phyloP scores from a whole-genome alignment of 1,139 yeast species.

The Nakaseomyces sp. region DNA sequence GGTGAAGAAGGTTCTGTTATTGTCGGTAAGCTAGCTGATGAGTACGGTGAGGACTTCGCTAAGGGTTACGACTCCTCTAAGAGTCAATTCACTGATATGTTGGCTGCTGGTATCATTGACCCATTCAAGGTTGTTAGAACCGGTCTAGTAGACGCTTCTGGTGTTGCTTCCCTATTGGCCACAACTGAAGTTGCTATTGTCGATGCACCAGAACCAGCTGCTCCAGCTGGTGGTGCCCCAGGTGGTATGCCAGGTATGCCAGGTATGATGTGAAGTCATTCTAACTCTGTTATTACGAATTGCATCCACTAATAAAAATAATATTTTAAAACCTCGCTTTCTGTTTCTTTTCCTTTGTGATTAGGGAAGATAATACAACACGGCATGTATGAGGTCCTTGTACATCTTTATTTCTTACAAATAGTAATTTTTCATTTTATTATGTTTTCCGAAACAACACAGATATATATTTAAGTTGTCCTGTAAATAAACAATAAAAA shows the following conservation, averaged over 20 bases:
- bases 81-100: constrained; percentile 94
- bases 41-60: constrained; percentile 79
- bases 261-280: constrained; percentile 23
- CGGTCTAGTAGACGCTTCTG: constrained; percentile 94
- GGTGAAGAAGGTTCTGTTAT: constrained; percentile 98
- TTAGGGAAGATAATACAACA: neutral
- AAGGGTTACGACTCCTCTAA: constrained; percentile 90
- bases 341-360: neutral
- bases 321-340: neutral
- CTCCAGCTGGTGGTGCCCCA: constrained; percentile 51
- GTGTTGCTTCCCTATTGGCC: constrained; percentile 96
- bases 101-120: constrained; percentile 95
- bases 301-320: neutral
- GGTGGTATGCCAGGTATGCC: constrained; percentile 56
- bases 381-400: neutral
- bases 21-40: constrained; percentile 84
- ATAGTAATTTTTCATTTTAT: constrained; percentile 1
- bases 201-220: constrained; percentile 89
- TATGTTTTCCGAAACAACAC: neutral
- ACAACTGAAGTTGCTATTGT: constrained; percentile 99
- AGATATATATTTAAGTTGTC: constrained; percentile 1
- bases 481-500: constrained; percentile 1
- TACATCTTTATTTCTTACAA: constrained; percentile 3
- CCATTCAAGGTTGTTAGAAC: constrained; percentile 98
- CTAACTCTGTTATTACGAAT: neutral